These are phyloP conservation scores for Gnetum montanum DNA, from an alignment of 75 land plant genomes.

Conservation along the genomic window DNA sequence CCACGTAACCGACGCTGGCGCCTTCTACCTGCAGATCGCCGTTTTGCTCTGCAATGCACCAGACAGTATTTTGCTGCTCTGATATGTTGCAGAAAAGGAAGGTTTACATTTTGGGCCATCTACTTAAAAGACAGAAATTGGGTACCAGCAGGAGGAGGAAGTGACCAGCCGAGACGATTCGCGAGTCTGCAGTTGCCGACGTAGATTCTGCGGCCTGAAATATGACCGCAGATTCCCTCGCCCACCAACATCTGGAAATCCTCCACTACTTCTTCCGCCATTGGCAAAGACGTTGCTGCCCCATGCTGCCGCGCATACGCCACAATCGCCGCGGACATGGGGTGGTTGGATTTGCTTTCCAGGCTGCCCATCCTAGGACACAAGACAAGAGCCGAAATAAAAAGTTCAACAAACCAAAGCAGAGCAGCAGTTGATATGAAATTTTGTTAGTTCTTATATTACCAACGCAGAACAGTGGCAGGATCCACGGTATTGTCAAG, in stretches of 20 bases:
- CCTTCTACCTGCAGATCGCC: conserved; percentile 18
- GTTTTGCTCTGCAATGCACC: not conserved
- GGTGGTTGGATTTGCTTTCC: conserved; percentile 90
- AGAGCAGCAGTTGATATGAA: too few relatives aligned
- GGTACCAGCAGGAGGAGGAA: too few relatives aligned
- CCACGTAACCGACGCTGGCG: conserved; percentile 50
- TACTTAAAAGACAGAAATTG: too few relatives aligned
- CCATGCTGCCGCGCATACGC: conserved; percentile 35
- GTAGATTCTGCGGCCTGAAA: conserved; percentile 45
- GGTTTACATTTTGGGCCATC: too few relatives aligned
- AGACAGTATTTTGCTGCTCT: too few relatives aligned
- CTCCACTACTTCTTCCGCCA: conserved; percentile 37
- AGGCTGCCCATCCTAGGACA: conserved; percentile 45
- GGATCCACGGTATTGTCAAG: conserved; percentile 1
- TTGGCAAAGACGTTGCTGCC: conserved; percentile 37
- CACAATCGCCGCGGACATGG: conserved; percentile 79
- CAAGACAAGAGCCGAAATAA: too few relatives aligned
- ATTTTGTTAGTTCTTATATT: too few relatives aligned
- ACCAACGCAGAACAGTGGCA: conserved; percentile 60
- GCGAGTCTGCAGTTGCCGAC: conserved; percentile 68
- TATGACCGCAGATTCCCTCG: conserved; percentile 67
- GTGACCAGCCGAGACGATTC: conserved; percentile 37
- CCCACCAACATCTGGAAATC: conserved; percentile 66
- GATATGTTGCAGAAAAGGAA: too few relatives aligned
- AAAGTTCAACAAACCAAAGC: too few relatives aligned